Evolutionary conservation across 2,329 filamentous ascomycete genomes (phyloP).

Genomic region (Hypoxylon sp.): DNA sequence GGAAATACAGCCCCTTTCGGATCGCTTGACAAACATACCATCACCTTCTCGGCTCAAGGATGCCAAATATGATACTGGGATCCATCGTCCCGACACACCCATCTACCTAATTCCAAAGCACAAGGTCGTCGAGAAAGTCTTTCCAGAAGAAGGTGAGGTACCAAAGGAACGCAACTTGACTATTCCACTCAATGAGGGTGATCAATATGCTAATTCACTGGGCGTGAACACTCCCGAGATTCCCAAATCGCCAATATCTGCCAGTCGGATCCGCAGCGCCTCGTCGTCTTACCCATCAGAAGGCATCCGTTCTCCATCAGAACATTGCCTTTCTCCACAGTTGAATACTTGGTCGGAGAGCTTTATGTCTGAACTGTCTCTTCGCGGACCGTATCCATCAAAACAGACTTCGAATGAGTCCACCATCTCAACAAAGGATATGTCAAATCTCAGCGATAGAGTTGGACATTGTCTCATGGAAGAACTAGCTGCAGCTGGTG

Average conservation of each 20-base stretch:
- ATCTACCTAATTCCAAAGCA: background rate
- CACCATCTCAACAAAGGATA: conserved; percentile 16
- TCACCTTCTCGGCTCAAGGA: conserved; percentile 7
- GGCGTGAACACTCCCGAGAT: background rate
- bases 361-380: conserved; percentile 38
- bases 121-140: background rate
- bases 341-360: conserved; percentile 34
- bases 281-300: conserved; percentile 48
- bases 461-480: conserved; percentile 34
- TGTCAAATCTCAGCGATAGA: conserved; percentile 8
- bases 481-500: conserved; percentile 36
- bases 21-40: conserved; percentile 29
- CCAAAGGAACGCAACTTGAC: background rate
- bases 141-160: conserved; percentile 6
- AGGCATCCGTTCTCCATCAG: conserved; percentile 41
- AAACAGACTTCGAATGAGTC: conserved; percentile 11
- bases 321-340: conserved; percentile 33
- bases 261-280: conserved; percentile 29
- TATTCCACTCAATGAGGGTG: background rate
- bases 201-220: background rate
- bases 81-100: conserved; percentile 11
- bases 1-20: conserved; percentile 20
- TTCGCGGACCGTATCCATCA: conserved; percentile 28
- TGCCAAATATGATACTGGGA: background rate
- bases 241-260: conserved; percentile 12